Base-by-base conservation (phyloP, 139 green algal genomes). In the Micractinium sp. region DNA sequence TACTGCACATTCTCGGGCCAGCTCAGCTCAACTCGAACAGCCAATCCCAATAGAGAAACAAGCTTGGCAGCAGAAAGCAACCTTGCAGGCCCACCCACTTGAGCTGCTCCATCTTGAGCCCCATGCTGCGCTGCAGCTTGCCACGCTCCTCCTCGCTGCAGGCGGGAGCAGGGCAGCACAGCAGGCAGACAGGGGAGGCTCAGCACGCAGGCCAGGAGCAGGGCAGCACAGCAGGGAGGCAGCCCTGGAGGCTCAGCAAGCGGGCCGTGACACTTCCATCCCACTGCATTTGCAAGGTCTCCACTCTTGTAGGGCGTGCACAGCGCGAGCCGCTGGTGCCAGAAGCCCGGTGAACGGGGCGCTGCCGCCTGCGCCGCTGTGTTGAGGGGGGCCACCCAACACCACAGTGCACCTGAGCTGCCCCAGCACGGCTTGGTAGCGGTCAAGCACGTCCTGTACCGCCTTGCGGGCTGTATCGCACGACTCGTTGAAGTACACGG, bases 21-120 rank as follows among this genome's bases (percentile, higher is more conserved):
- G n/a, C n/a, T n/a, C n/a, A n/a, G n/a, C n/a, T n/a, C n/a, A n/a
- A n/a, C n/a, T n/a, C n/a, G n/a, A n/a, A n/a, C n/a, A n/a, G n/a
- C n/a, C n/a, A n/a, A n/a, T n/a, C n/a, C n/a, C n/a, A n/a, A n/a
- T n/a, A n/a, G n/a, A n/a, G n/a, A n/a, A n/a, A n/a, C n/a, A n/a
- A n/a, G n/a, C n/a, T 29, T 36, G 23, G 1, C 56, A 53, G 38
- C n/a, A 25, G 35, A 13, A 23, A 35, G 38, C 39, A 81, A 23
- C 25, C 29, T 16, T 0, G 7, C 0, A 71, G 16, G 63, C 14
- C 14, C 23, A 15, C 71, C 25, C 25, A 88, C 92, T 94, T 95
- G 4, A 96, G 82, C 86, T 96, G 94, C 86, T 96, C 94, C 92
- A 96, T 96, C 71, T 96, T 96, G 79, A 96, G 79, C 0, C 94